A percentile compares a stretch with the other conserved stretches of the same genome.
These are phyloP conservation scores for Geosmithia morbida DNA, from an alignment of 2,329 filamentous ascomycete species.

Conservation along the genomic window DNA sequence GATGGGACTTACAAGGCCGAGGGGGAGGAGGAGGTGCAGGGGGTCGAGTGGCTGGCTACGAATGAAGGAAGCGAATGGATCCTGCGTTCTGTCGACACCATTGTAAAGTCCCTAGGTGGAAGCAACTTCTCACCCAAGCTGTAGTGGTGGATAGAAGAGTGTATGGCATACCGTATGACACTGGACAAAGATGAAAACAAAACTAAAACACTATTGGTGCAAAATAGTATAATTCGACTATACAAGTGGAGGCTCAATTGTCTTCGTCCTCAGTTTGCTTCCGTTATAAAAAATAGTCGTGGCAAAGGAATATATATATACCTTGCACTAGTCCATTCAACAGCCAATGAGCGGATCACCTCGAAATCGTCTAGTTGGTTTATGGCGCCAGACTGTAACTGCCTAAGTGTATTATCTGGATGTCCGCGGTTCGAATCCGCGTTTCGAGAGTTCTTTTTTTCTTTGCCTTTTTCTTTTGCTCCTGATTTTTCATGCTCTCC, in stretches of 20 bases:
- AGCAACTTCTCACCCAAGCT: conserved; percentile 5
- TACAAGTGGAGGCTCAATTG: neutral
- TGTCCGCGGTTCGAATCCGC: neutral
- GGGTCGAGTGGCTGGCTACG: conserved; percentile 24
- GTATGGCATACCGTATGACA: too few species aligned
- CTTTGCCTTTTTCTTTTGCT: neutral
- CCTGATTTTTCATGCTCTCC: too few species aligned
- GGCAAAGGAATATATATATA: neutral
- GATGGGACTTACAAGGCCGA: conserved; percentile 40
- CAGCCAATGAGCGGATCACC: neutral
- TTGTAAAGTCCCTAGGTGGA: conserved; percentile 29
- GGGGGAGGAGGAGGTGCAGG: conserved; percentile 16
- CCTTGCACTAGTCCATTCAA: neutral
- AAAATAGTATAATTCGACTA: too few species aligned
- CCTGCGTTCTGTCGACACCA: conserved; percentile 25
- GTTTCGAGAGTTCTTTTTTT: neutral
- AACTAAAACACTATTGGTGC: too few species aligned
- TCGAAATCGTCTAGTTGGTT: neutral
- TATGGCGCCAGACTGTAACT: neutral
- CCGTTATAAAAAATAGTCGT: neutral
- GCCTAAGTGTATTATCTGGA: neutral
- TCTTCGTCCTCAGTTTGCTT: neutral
- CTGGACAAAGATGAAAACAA: too few species aligned
- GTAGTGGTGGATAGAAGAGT: neutral
- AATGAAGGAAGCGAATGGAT: conserved; percentile 34